A percentile compares a stretch with the other conserved stretches of the same genome.
Evolutionary conservation across 1,139 yeast species (phyloP).

Genomic region (Yamadazyma mexicana): DNA sequence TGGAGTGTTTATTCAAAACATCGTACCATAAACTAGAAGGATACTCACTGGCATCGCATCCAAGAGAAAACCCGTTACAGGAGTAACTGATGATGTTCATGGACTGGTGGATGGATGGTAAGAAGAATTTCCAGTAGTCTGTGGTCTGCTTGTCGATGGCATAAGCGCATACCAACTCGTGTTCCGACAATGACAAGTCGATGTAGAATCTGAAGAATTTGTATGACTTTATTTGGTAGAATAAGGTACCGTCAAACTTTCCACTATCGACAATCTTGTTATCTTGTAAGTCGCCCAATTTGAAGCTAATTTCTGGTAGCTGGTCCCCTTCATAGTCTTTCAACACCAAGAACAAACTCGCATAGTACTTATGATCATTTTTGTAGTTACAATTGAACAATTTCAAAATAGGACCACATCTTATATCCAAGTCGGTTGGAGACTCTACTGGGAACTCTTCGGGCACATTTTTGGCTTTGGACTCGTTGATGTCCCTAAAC

Average conservation of each 20-base stretch:
- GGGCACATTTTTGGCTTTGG: slow-evolving; percentile 26
- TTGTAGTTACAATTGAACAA: slow-evolving; percentile 60
- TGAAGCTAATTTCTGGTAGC: slow-evolving; percentile 37
- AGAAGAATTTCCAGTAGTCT: slow-evolving; percentile 47
- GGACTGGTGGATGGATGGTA: slow-evolving; percentile 59
- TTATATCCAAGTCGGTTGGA: slow-evolving; percentile 42
- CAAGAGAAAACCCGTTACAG: slow-evolving; percentile 89
- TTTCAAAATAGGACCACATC: slow-evolving; percentile 79
- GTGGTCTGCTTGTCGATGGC: slow-evolving; percentile 46
- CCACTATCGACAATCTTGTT: slow-evolving; percentile 28
- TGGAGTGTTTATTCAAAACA: slow-evolving; percentile 63
- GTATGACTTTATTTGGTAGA: slow-evolving; percentile 47
- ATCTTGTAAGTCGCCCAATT: slow-evolving; percentile 35
- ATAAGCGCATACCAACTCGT: slow-evolving; percentile 65
- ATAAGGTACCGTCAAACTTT: slow-evolving; percentile 42
- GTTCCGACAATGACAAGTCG: slow-evolving; percentile 40
- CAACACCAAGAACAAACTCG: slow-evolving; percentile 62
- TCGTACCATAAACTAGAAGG: slow-evolving; percentile 85
- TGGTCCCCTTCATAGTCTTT: slow-evolving; percentile 34
- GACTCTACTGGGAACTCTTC: slow-evolving; percentile 26
- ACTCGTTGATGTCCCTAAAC: slow-evolving; percentile 26
- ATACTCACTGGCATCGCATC: slow-evolving; percentile 64
- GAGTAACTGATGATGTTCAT: slow-evolving; percentile 83
- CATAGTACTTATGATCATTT: slow-evolving; percentile 54
- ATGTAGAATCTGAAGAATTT: slow-evolving; percentile 66